Conservation (phyloP, 176 grass and related monocot species). For the Carex kokanica region DNA sequence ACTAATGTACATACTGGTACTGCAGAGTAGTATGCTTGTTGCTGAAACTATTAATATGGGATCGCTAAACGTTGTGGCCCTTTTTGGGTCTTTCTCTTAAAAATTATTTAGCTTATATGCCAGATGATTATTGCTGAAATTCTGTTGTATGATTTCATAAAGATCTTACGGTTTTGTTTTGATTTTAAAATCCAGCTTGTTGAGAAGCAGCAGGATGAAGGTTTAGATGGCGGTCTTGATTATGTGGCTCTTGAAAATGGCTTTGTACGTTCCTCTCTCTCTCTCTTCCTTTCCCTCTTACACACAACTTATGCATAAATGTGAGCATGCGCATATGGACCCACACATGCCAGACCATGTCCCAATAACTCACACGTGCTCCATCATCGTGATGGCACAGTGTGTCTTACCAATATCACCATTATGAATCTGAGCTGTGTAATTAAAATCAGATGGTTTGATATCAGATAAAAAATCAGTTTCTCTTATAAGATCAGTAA, state of each 20-base stretch:
- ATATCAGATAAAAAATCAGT: neutral
- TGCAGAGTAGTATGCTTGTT: neutral
- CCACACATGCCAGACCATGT: neutral
- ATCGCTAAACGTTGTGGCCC: neutral
- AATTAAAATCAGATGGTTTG: neutral
- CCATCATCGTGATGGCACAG: too few species aligned
- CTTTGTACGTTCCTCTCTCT: conserved; percentile 28
- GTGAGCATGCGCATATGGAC: neutral
- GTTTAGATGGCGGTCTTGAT: conserved; percentile 35
- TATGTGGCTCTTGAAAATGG: conserved; percentile 42
- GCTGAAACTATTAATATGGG: too few species aligned
- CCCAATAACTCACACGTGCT: neutral
- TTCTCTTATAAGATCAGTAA: neutral
- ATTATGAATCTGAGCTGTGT: conserved; percentile 17
- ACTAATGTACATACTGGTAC: neutral
- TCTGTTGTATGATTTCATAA: neutral
- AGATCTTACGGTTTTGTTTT: neutral
- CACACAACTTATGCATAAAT: neutral
- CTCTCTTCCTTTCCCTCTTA: neutral
- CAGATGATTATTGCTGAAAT: neutral
- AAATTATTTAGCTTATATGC: neutral
- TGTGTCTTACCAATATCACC: too few species aligned
- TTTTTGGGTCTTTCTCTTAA: neutral
- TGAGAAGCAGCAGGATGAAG: conserved; percentile 37
- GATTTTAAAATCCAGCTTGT: conserved; percentile 32